These are phyloP conservation scores for Coemansia asiatica DNA, from an alignment of 192 early-diverging fungal genomes.

Conservation along the genomic window DNA sequence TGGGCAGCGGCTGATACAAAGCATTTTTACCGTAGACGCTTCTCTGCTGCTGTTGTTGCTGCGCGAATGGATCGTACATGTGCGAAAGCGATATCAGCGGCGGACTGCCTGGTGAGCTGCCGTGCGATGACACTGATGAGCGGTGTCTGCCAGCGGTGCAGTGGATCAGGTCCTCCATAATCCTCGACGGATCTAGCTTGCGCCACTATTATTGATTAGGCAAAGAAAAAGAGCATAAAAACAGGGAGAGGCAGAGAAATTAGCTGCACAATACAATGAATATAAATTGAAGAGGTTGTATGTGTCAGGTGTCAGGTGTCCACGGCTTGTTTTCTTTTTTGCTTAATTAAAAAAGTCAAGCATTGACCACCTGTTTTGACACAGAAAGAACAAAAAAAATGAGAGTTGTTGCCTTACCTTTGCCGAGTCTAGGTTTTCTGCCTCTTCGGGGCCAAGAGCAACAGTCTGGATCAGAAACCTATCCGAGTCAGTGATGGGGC, in stretches of 20 bases:
- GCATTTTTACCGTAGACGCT: constrained; percentile 7
- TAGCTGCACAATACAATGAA: no score
- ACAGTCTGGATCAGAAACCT: constrained; percentile 62
- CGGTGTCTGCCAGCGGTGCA: constrained; percentile 39
- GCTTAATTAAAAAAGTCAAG: constrained; percentile 4
- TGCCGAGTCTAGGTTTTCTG: constrained; percentile 47
- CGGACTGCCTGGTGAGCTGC: constrained; percentile 20
- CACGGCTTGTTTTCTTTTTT: neutral
- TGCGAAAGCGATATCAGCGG: constrained; percentile 37
- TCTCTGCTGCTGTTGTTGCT: constrained; percentile 2
- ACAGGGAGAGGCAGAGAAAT: neutral
- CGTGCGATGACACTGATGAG: constrained; percentile 37
- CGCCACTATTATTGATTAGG: constrained; percentile 36
- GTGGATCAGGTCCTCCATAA: constrained; percentile 53
- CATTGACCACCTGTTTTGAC: neutral
- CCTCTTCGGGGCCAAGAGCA: constrained; percentile 49
- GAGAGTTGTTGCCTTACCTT: constrained; percentile 44
- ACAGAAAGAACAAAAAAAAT: constrained; percentile 1
- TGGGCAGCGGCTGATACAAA: constrained; percentile 4
- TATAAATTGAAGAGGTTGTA: neutral
- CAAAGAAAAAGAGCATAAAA: constrained; percentile 11
- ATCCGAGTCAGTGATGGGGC: constrained; percentile 50
- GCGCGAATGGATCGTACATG: constrained; percentile 14
- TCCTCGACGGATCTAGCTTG: constrained; percentile 48
- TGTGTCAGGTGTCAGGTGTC: neutral